Percentiles rank a stretch among this genome's conserved stretches.
Conservation (phyloP, 495 filamentous ascomycete species). For the Neurospora sublineolata region DNA sequence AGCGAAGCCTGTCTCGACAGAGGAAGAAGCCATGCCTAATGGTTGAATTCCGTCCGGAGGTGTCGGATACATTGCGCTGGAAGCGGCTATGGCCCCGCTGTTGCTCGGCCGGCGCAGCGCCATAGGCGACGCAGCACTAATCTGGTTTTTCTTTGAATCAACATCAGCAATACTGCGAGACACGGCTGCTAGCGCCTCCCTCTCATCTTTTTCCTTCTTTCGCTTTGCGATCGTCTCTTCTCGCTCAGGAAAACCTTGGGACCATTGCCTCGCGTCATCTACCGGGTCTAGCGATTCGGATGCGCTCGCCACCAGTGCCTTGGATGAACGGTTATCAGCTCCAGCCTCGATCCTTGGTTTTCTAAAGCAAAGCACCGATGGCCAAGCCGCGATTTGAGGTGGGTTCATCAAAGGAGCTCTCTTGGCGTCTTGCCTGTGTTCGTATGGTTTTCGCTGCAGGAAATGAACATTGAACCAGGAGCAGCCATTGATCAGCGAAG, state of each 20-base stretch:
- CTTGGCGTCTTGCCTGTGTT: conserved; percentile 30
- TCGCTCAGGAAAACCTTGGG: conserved; percentile 34
- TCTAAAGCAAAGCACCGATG: conserved; percentile 38
- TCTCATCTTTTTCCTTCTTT: conserved; percentile 38
- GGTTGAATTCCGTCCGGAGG: conserved; percentile 63
- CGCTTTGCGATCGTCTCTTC: conserved; percentile 35
- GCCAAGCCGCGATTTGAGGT: conserved; percentile 34
- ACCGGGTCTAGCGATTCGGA: conserved; percentile 46
- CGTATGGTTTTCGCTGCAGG: conserved; percentile 23
- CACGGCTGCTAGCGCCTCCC: conserved; percentile 18
- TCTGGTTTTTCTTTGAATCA: conserved; percentile 23
- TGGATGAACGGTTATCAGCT: conserved; percentile 10
- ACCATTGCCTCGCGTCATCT: conserved; percentile 60
- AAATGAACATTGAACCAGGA: conserved; percentile 28
- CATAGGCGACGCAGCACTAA: conserved; percentile 29
- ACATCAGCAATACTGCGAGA: conserved; percentile 31
- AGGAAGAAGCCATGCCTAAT: conserved; percentile 35
- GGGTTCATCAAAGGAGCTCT: conserved; percentile 24
- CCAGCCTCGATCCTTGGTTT: conserved; percentile 19
- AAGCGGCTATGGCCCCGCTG: conserved; percentile 37
- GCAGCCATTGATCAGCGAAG: conserved; percentile 22
- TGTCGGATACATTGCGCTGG: conserved; percentile 72
- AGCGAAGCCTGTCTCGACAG: conserved; percentile 24
- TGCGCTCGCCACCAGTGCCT: conserved; percentile 1
- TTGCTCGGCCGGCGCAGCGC: conserved; percentile 39